A percentile compares a stretch with the other conserved stretches of the same genome.
phyloP scores from a whole-genome alignment of 305 asterid species.

The Salvia sclarea region DNA sequence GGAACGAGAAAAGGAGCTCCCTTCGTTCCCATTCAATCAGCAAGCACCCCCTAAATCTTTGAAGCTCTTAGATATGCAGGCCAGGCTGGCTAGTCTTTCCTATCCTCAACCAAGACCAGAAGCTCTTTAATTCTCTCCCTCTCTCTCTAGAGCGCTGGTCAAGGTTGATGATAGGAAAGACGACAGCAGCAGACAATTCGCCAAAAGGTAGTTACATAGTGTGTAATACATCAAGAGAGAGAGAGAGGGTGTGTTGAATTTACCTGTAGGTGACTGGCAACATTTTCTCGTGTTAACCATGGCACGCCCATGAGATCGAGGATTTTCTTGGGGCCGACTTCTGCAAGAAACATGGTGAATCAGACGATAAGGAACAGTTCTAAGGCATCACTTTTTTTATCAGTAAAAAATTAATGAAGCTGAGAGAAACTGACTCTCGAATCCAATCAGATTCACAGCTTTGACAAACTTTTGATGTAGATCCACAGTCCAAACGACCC shows the following conservation, averaged over 20 bases:
- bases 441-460: conserved; percentile 89
- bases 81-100: not conserved
- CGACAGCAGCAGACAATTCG: too few relatives aligned
- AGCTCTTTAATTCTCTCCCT: too few relatives aligned
- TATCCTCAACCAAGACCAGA: conserved; percentile 4
- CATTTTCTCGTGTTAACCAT: conserved; percentile 91
- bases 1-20: not conserved
- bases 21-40: not conserved
- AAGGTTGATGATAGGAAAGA: too few relatives aligned
- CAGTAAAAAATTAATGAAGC: not conserved
- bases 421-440: conserved; percentile 60
- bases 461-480: conserved; percentile 94
- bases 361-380: not conserved
- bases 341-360: conserved; percentile 39
- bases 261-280: conserved; percentile 98
- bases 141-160: too few relatives aligned
- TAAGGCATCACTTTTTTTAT: not conserved
- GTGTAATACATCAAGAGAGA: too few relatives aligned
- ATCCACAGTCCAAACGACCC: conserved; percentile 93
- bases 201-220: too few relatives aligned
- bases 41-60: not conserved
- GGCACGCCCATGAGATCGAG: conserved; percentile 91
- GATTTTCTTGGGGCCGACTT: conserved; percentile 94
- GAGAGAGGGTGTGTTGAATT: not conserved
- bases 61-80: not conserved